Base-by-base conservation (phyloP, 371 early-diverging fungal genomes). In the Rhizopus arrhizus region DNA sequence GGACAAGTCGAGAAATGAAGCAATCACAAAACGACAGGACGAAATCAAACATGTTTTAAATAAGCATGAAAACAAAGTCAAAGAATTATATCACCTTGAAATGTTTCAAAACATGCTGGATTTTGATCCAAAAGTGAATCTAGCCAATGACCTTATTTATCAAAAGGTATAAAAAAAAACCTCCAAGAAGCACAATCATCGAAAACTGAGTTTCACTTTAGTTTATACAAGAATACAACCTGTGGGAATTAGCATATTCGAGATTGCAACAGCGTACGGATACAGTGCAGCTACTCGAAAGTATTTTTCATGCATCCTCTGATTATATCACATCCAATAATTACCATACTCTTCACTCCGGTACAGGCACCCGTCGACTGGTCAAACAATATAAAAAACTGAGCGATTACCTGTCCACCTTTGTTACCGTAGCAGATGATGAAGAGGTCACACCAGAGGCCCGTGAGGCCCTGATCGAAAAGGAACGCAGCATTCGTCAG, bases 31-130 rank as follows among this genome's bases (percentile, higher is more conserved):
- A 31, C 66, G 80, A 58, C 71, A 78, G 12, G 54, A 51, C 5
- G 68, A 77, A 13, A 63, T 86, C 41, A 75, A 78, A 36, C 52
- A 54, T n/a, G 68, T 84, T 11, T 64, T 79, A 45, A 72, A 79
- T 29, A 69, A 70, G 16, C 84, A 86, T 54, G 80, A 82, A 53
- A 69, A 68, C 32, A 60, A 73, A n/a, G 74, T 78, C 8, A 77
- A 82, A n/a, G 85, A 88, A 61, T 56, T 86, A 15, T 85, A 80
- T 45, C 84, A 85, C 47, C 63, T 88, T 15, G 86, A 86, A 57
- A 59, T 81, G 4, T 75, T 78, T 64, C 77, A 77, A 42, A 78
- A 72, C 32, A 76, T 83, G 69, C 62, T 85, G 34, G 83, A 80
- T 5, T 88, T 79, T 51, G 76, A 83, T 50, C 83, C 85, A 6